These are phyloP conservation scores for Leccinum subtestaceum DNA, from an alignment of 768 basidiomycete genomes.

Conservation along the genomic window DNA sequence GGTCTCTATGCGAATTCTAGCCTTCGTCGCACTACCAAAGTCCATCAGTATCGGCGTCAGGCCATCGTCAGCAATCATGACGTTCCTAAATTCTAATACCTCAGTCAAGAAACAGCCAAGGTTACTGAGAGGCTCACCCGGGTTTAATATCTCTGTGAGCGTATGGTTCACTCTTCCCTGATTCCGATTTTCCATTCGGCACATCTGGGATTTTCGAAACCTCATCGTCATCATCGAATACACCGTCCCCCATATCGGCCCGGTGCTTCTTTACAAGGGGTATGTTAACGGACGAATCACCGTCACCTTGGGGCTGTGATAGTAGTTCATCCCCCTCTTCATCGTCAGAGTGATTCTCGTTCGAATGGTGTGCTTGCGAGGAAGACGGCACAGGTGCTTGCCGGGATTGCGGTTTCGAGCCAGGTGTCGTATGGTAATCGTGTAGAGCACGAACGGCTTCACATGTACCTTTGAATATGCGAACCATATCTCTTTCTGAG, in stretches of 20 bases:
- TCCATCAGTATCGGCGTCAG: constrained; percentile 91
- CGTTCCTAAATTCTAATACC: constrained; percentile 55
- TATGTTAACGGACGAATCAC: constrained; percentile 40
- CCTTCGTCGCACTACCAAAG: constrained; percentile 89
- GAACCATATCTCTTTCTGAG: constrained; percentile 84
- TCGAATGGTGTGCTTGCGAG: constrained; percentile 16
- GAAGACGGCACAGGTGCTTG: constrained; percentile 23
- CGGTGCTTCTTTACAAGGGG: constrained; percentile 60
- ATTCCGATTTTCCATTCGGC: constrained; percentile 34
- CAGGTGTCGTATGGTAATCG: constrained; percentile 60
- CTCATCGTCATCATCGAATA: constrained; percentile 76
- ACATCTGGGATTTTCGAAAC: constrained; percentile 41
- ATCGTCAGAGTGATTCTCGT: constrained; percentile 42
- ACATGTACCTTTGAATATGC: constrained; percentile 92
- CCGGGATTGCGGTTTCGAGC: constrained; percentile 22
- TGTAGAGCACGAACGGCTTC: constrained; percentile 95
- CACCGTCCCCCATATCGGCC: constrained; percentile 52
- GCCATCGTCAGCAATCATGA: constrained; percentile 96
- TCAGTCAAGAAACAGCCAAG: constrained; percentile 4
- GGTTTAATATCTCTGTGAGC: constrained; percentile 98
- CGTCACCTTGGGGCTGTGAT: constrained; percentile 73
- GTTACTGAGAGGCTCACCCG: constrained; percentile 53
- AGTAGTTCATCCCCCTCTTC: constrained; percentile 69
- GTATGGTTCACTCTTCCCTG: constrained; percentile 66
- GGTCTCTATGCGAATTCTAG: constrained; percentile 76